Evolutionary conservation across 2,329 filamentous ascomycete species (phyloP).

Genomic region (Beauveria bassiana): DNA sequence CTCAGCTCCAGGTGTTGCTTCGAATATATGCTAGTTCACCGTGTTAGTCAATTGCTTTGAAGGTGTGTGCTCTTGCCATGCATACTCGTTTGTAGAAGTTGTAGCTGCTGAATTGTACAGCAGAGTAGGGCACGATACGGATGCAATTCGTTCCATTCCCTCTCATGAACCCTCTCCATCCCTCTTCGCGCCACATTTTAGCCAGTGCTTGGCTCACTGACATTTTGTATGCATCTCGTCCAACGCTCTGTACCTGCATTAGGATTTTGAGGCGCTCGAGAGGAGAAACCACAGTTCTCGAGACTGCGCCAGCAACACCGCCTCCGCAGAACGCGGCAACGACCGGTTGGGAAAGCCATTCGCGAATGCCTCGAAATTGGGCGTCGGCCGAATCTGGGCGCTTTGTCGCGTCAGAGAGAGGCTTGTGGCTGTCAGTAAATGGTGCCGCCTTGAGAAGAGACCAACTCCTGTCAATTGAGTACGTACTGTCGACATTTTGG

Average conservation of each 20-base stretch:
- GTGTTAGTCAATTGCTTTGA: slow-evolving; percentile 12
- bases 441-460: neutral
- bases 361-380: slow-evolving; percentile 29
- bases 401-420: slow-evolving; percentile 16
- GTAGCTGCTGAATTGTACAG: slow-evolving; percentile 96
- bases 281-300: slow-evolving; percentile 91
- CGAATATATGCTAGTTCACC: slow-evolving; percentile 57
- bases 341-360: slow-evolving; percentile 69
- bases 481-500: slow-evolving; percentile 3
- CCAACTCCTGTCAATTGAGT: neutral
- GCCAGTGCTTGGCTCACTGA: slow-evolving; percentile 79
- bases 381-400: slow-evolving; percentile 20
- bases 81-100: slow-evolving; percentile 91
- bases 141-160: slow-evolving; percentile 98
- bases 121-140: slow-evolving; percentile 95
- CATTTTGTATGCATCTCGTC: slow-evolving; percentile 86
- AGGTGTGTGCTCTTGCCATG: slow-evolving; percentile 12
- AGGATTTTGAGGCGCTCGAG: slow-evolving; percentile 94
- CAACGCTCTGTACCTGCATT: slow-evolving; percentile 90
- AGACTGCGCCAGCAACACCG: slow-evolving; percentile 92
- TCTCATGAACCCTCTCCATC: slow-evolving; percentile 94
- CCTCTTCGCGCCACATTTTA: slow-evolving; percentile 97
- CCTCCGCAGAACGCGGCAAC: slow-evolving; percentile 89
- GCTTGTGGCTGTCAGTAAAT: neutral
- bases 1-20: slow-evolving; percentile 64